A percentile compares a stretch with the other conserved stretches of the same genome.
Evolutionary conservation across 495 filamentous ascomycete species (phyloP).

Genomic region (Tuber microsphaerosporum): DNA sequence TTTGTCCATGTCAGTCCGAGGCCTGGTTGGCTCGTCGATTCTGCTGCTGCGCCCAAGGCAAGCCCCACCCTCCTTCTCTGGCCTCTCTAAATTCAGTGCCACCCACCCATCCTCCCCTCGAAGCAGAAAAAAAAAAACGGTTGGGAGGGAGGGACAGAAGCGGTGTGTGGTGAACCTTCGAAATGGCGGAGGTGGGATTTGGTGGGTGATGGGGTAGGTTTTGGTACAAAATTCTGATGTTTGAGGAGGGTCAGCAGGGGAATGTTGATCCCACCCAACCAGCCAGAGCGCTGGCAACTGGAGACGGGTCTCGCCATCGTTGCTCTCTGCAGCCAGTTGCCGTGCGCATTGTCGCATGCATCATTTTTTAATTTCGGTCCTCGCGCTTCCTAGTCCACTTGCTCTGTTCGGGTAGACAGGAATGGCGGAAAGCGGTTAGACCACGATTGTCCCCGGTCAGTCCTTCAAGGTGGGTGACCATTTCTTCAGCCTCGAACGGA

Average conservation of each 20-base stretch:
- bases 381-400: conserved; percentile 29
- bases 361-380: conserved; percentile 39
- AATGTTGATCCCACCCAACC: conserved; percentile 36
- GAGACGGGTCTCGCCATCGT: conserved; percentile 39
- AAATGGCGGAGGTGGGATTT: neutral
- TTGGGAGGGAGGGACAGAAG: neutral
- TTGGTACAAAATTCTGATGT: neutral
- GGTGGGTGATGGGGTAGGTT: conserved; percentile 2
- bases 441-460: conserved; percentile 21
- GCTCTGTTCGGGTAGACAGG: conserved; percentile 1
- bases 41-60: conserved; percentile 30
- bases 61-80: conserved; percentile 27
- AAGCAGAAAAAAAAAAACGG: neutral
- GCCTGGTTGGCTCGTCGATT: conserved; percentile 32
- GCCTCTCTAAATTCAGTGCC: conserved; percentile 8
- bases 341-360: conserved; percentile 38
- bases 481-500: conserved; percentile 36
- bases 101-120: conserved; percentile 13
- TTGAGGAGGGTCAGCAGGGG: conserved; percentile 30
- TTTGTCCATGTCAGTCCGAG: conserved; percentile 30
- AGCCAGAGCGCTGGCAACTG: conserved; percentile 34
- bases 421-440: conserved; percentile 2
- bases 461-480: conserved; percentile 18
- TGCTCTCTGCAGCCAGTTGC: conserved; percentile 30
- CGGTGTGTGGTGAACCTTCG: neutral